These are phyloP conservation scores for Nitzschia inconspicua DNA, from an alignment of 108 stramenopile genomes.

Conservation along the genomic window DNA sequence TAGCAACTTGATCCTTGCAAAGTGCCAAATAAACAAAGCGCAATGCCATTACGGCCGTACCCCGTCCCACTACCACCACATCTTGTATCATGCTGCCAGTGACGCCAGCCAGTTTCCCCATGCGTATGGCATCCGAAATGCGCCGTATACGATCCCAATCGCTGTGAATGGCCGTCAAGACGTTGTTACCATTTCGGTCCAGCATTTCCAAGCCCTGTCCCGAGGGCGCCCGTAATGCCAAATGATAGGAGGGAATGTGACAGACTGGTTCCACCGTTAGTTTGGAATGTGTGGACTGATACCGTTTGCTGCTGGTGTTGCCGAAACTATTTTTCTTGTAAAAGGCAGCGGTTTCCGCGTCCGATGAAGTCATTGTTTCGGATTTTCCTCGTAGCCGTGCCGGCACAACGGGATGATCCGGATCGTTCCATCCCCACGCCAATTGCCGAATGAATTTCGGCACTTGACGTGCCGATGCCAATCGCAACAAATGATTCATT, in stretches of 20 bases:
- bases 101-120: conserved; percentile 55
- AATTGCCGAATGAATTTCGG: conserved; percentile 54
- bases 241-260: conserved; percentile 59
- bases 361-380: background rate
- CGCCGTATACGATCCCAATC: conserved; percentile 67
- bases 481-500: conserved; percentile 61
- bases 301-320: conserved; percentile 8
- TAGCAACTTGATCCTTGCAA: conserved; percentile 41
- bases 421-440: conserved; percentile 75
- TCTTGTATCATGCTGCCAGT: conserved; percentile 63
- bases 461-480: conserved; percentile 39
- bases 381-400: background rate
- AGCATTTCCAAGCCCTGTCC: conserved; percentile 45
- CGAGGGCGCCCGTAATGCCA: conserved; percentile 69
- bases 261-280: conserved; percentile 14
- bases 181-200: conserved; percentile 47
- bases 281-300: background rate
- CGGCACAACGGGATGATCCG: conserved; percentile 26
- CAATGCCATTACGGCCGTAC: conserved; percentile 52
- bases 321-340: background rate
- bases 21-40: conserved; percentile 75
- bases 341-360: background rate
- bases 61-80: conserved; percentile 66
- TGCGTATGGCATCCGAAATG: conserved; percentile 49
- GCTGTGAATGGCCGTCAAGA: conserved; percentile 53